Conservation (phyloP, 306 rosid genomes). For the Neltuma alba region DNA sequence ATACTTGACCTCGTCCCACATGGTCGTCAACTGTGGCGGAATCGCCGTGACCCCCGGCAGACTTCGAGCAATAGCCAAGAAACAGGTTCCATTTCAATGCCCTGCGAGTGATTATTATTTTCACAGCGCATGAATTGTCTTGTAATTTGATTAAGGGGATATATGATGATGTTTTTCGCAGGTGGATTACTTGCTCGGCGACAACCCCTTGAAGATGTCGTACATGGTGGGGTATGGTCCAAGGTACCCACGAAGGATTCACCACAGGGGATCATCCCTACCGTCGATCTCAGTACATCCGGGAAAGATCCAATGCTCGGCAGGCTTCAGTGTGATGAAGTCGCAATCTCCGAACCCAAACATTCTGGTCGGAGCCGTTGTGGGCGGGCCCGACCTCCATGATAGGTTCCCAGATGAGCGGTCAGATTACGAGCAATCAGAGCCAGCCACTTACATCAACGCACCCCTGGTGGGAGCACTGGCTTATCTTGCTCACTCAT, state of each 20-base stretch:
- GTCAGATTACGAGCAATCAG: conserved; percentile 83
- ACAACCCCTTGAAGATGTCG: conserved; percentile 87
- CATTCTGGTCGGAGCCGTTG: conserved; percentile 66
- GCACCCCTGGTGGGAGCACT: conserved; percentile 83
- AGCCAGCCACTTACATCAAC: conserved; percentile 89
- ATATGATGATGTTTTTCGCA: neutral
- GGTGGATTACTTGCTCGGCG: conserved; percentile 94
- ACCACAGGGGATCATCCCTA: conserved; percentile 88
- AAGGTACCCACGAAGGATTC: conserved; percentile 81
- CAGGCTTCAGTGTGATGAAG: conserved; percentile 68
- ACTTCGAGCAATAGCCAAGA: conserved; percentile 77
- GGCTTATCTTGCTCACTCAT: conserved; percentile 70
- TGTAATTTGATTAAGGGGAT: no score
- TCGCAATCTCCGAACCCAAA: conserved; percentile 77
- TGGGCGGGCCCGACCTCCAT: conserved; percentile 81
- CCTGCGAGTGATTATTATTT: no score
- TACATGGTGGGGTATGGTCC: conserved; percentile 96
- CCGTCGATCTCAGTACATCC: conserved; percentile 67
- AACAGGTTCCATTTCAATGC: conserved; percentile 52
- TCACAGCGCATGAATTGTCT: no score
- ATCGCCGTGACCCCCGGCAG: conserved; percentile 54
- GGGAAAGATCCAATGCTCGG: conserved; percentile 77
- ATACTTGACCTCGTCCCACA: conserved; percentile 68
- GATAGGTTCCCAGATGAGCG: conserved; percentile 78
- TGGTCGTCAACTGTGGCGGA: conserved; percentile 75